Conservation (phyloP, 441 rosid species). For the Manihot esculenta region DNA sequence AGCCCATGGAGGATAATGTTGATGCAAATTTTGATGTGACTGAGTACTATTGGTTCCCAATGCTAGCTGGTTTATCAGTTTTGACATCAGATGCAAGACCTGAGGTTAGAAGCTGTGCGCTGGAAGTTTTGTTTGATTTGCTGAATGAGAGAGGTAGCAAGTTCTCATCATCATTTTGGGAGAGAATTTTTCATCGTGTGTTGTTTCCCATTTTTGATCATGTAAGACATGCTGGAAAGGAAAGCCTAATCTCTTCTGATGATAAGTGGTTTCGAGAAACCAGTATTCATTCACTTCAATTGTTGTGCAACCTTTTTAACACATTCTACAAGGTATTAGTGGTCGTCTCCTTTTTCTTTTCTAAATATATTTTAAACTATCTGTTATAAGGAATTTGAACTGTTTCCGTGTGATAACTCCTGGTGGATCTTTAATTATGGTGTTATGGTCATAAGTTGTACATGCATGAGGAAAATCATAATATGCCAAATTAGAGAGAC, state of each 20-base stretch:
- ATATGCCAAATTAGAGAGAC: not conserved
- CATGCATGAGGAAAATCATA: not conserved
- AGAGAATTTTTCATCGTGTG: constrained; percentile 96
- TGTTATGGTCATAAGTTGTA: not conserved
- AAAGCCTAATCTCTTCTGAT: constrained; percentile 66
- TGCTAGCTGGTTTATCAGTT: constrained; percentile 99
- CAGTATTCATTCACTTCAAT: constrained; percentile 97
- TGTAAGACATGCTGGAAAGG: constrained; percentile 94
- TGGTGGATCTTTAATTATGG: not conserved
- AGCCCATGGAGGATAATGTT: constrained; percentile 58
- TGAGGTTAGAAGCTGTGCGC: constrained; percentile 97
- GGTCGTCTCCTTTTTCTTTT: constrained; percentile 12
- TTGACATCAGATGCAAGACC: constrained; percentile 92
- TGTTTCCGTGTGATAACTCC: not conserved
- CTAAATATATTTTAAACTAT: not conserved
- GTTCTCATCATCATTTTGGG: constrained; percentile 97
- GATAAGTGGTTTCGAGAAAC: constrained; percentile 96
- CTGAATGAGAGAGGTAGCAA: constrained; percentile 97
- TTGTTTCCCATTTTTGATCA: constrained; percentile 99
- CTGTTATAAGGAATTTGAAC: not conserved
- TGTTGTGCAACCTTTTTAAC: constrained; percentile 98
- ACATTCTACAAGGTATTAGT: constrained; percentile 92
- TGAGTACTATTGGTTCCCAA: constrained; percentile 99
- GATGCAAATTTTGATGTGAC: constrained; percentile 81
- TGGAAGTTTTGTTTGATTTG: constrained; percentile 98